Base-by-base conservation (phyloP, 371 early-diverging fungal species). In the Mucor saturninus region DNA sequence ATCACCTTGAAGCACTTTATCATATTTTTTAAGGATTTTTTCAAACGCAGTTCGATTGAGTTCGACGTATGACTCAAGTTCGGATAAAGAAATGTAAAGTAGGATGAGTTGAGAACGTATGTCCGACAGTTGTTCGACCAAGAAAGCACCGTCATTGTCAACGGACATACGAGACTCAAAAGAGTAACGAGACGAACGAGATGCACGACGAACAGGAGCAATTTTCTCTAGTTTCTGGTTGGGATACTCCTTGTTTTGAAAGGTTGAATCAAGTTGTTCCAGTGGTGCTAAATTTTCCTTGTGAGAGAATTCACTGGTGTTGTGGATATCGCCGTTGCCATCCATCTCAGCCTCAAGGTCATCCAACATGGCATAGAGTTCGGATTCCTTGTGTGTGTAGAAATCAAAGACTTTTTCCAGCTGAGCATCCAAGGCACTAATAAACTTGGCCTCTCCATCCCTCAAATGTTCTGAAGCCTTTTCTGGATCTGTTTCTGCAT, bases 21-120 rank as follows among this genome's bases (percentile, higher is more conserved):
- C 98, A 69, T 91, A 93, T 77, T 98, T 97, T 73, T 97, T 98
- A 15, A 98, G 75, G 67, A 98, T 93, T 78, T 97, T 99, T 68
- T 89, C 82, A 75, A 99, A 98, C 3, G 97, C 98, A 2, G 92
- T 95, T 52, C 88, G 83, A 85, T 99, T 98, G 50, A 98, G 80
- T 56, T 94, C 90, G 15, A 91, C 89, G 65, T 90, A 99, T 30
- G 95, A 89, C 50, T 93, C 89, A 4, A 98, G 84, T 61, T 96
- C 95, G 31, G 88, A 88, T 4, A 97, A 74, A 45, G 86, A 79
- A 37, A 94, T 89, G 62, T 89, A 94, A 49, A 92, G 76, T 48
- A 90, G 81, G 59, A 86, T 78, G 15, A 74, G 51, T 21, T 73
- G 80, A 30, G 84, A 88, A 31, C 72, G 72, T 26, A 71, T 49